These are phyloP conservation scores for Phytophthora pluvialis DNA, from an alignment of 352 stramenopile genomes.

Conservation along the genomic window DNA sequence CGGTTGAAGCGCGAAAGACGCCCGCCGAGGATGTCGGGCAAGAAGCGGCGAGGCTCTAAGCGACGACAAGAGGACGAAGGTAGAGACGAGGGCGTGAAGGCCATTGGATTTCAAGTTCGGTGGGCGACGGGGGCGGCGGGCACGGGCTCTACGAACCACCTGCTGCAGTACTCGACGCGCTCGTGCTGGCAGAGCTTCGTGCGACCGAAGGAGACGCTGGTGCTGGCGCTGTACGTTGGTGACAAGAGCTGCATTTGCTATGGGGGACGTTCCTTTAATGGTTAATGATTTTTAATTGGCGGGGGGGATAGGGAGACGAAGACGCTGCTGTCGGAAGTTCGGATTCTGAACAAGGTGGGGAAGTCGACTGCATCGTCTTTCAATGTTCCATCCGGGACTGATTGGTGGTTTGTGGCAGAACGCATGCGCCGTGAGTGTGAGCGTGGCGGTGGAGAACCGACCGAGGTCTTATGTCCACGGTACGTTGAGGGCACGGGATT, in stretches of 20 bases:
- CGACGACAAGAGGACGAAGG: not conserved
- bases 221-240: conserved; percentile 52
- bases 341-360: conserved; percentile 73
- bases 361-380: not conserved
- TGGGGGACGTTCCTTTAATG: not conserved
- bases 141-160: conserved; percentile 38
- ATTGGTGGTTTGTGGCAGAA: conserved; percentile 42
- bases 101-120: conserved; percentile 49
- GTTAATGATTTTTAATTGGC: not conserved
- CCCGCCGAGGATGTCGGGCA: not conserved
- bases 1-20: not conserved
- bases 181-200: conserved; percentile 75
- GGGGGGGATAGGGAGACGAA: conserved; percentile 50
- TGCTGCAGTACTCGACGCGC: conserved; percentile 59
- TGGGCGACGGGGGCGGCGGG: conserved; percentile 43
- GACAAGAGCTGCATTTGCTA: not conserved
- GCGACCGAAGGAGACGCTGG: conserved; percentile 52
- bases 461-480: conserved; percentile 64
- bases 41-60: not conserved
- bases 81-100: conserved; percentile 17
- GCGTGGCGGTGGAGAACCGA: conserved; percentile 70
- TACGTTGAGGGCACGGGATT: conserved; percentile 16
- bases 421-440: conserved; percentile 67
- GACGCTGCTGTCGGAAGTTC: conserved; percentile 72
- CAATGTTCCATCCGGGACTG: not conserved